phyloP scores from a whole-genome alignment of 2,329 filamentous ascomycete species.

The Fusarium chlamydosporum region DNA sequence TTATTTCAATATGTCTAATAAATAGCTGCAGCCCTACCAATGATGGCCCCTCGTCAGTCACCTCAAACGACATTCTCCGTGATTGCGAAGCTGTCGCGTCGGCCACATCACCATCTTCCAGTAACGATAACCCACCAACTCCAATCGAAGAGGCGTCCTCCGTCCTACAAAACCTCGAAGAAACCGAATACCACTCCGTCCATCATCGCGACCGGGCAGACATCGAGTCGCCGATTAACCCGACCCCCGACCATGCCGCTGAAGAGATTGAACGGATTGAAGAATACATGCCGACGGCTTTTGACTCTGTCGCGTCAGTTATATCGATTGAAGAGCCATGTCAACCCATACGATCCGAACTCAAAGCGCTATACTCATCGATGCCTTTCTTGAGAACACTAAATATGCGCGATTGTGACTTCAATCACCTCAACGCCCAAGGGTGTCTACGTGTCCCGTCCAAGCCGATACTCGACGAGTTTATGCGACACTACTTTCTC shows the following conservation, averaged over 20 bases:
- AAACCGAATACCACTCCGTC: slow-evolving; percentile 12
- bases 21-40: slow-evolving; percentile 2
- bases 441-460: slow-evolving; percentile 41
- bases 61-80: slow-evolving; percentile 4
- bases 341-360: slow-evolving; percentile 29
- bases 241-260: neutral
- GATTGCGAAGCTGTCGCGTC: slow-evolving; percentile 25
- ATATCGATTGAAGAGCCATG: neutral
- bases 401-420: slow-evolving; percentile 38
- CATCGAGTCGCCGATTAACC: neutral
- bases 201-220: slow-evolving; percentile 10
- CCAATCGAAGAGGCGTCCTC: slow-evolving; percentile 20
- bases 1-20: no score
- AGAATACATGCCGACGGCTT: neutral
- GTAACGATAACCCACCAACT: slow-evolving; percentile 11
- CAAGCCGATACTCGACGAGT: slow-evolving; percentile 42
- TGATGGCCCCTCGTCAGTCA: slow-evolving; percentile 4
- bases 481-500: slow-evolving; percentile 40
- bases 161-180: slow-evolving; percentile 3
- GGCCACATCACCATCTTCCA: slow-evolving; percentile 23
- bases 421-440: slow-evolving; percentile 28
- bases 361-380: slow-evolving; percentile 41
- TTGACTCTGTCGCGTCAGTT: neutral
- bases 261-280: slow-evolving; percentile 5
- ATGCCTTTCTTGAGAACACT: slow-evolving; percentile 38